Evolutionary conservation across 2,329 filamentous ascomycete genomes (phyloP), one percentile per base, ranked within the genome.

Genomic region (Cordyceps tenuipes): DNA sequence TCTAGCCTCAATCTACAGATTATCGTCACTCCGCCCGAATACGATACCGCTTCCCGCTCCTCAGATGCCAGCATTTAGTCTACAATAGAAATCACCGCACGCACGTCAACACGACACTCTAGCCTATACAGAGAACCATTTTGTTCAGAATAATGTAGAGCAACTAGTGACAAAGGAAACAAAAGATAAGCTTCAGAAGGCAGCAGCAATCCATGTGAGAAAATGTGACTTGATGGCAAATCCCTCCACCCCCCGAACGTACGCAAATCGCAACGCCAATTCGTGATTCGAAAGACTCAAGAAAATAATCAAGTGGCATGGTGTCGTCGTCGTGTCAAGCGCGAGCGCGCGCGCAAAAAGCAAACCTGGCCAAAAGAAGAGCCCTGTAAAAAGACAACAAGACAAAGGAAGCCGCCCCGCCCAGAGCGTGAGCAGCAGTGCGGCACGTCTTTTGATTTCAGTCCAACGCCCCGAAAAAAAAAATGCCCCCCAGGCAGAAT

Each of bases 181-280:
- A 47, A 19, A 55, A 53, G 41, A 55, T 43, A 36, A 44, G 51
- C 51, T 49, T 54, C 49, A 54, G 44, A 59, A 52, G 55, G 51
- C 58, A 60, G 51, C 51, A 60, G 51, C 58, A 60, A 60, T 60
- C 58, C 26, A 54, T 60, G 58, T 55, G 62, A 56, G 43, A 62
- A 39, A 58, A 60, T 55, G 51, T 60, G 51, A 60, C 58, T 44
- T 44, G 31, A 55, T 60, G 58, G 51, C 58, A 55, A 60, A 54
- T 47, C 12, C 44, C 44, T 43, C 23, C 19, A 13, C 46, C 34
- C 34, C 46, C 55, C 46, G 34, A 57, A 57, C 21, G 36, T 55
- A 55, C 50, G 58, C 43, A 68, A 63, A 72, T 74, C 72, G 73
- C 71, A 74, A 74, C 72, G 72, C 72, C 72, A 72, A 70, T 57